phyloP scores from a whole-genome alignment of 2,329 filamentous ascomycete species.

The Exophiala sp. region DNA sequence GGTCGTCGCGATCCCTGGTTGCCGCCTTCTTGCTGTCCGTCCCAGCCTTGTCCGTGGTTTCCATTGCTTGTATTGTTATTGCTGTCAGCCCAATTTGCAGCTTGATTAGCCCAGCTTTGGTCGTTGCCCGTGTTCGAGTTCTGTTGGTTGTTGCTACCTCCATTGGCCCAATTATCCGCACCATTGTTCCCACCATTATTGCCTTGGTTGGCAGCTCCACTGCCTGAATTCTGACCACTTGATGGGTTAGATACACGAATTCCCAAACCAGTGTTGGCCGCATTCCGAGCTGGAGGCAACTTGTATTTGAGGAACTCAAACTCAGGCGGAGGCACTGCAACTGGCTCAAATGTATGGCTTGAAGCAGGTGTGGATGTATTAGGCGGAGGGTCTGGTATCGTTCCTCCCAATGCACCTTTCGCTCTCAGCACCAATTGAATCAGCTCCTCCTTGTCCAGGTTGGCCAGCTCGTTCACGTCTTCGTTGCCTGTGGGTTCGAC shows the following conservation, averaged over 20 bases:
- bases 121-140: neutral
- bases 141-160: neutral
- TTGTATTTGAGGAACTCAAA: slow-evolving; percentile 20
- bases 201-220: neutral
- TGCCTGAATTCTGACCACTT: neutral
- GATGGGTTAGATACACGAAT: slow-evolving; percentile 1
- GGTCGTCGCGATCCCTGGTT: neutral
- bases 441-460: slow-evolving; percentile 22
- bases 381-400: slow-evolving; percentile 18
- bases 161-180: neutral
- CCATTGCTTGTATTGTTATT: neutral
- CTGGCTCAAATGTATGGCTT: slow-evolving; percentile 11
- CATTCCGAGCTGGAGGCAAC: slow-evolving; percentile 15
- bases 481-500: slow-evolving; percentile 23
- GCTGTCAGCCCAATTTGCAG: neutral
- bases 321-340: slow-evolving; percentile 20
- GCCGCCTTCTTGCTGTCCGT: slow-evolving; percentile 9
- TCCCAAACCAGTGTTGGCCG: slow-evolving; percentile 9
- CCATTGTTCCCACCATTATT: neutral
- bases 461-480: slow-evolving; percentile 21
- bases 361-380: slow-evolving; percentile 4
- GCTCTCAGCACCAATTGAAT: slow-evolving; percentile 25
- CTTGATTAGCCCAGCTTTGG: neutral
- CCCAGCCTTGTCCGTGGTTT: slow-evolving; percentile 9
- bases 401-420: slow-evolving; percentile 20